Evolutionary conservation across 371 early-diverging fungal genomes (phyloP).

Genomic region (Saksenaea vasiformis): DNA sequence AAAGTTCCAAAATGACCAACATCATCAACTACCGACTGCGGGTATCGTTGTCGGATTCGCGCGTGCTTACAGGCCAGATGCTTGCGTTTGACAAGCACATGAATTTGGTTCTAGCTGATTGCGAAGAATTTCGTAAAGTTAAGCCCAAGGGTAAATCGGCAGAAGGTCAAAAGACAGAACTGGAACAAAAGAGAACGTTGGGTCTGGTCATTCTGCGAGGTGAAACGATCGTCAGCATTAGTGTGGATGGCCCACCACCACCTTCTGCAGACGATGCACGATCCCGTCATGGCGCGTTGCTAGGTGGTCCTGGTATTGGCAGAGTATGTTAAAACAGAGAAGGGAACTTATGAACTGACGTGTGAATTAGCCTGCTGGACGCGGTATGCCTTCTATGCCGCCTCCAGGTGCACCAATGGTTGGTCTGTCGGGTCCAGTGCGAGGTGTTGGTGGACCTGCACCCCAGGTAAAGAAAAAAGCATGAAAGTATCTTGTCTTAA

Average conservation of each 20-base stretch:
- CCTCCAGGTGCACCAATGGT: conserved; percentile 53
- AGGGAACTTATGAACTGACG: background rate
- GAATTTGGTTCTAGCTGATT: conserved; percentile 94
- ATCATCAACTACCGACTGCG: conserved; percentile 92
- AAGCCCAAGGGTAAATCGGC: conserved; percentile 60
- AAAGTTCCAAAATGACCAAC: conserved; percentile 82
- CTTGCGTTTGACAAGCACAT: conserved; percentile 96
- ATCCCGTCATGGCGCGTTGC: conserved; percentile 45
- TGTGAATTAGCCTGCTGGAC: conserved; percentile 72
- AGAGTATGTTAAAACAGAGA: conserved; percentile 25
- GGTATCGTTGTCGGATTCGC: conserved; percentile 84
- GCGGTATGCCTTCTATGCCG: conserved; percentile 82
- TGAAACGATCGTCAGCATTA: conserved; percentile 85
- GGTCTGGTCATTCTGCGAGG: conserved; percentile 93
- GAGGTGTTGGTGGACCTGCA: conserved; percentile 93
- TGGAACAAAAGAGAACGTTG: conserved; percentile 80
- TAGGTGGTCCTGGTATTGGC: conserved; percentile 72
- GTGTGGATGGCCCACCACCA: conserved; percentile 90
- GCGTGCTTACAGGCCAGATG: conserved; percentile 91
- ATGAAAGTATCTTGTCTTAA: conserved; percentile 15
- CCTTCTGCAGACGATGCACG: conserved; percentile 59
- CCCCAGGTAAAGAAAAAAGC: conserved; percentile 56
- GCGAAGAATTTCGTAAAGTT: conserved; percentile 90
- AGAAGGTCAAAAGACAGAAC: conserved; percentile 42
- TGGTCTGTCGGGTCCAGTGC: conserved; percentile 87